These are phyloP conservation scores for Silene coronaria DNA, from an alignment of 179 eudicot genomes.

Conservation along the genomic window DNA sequence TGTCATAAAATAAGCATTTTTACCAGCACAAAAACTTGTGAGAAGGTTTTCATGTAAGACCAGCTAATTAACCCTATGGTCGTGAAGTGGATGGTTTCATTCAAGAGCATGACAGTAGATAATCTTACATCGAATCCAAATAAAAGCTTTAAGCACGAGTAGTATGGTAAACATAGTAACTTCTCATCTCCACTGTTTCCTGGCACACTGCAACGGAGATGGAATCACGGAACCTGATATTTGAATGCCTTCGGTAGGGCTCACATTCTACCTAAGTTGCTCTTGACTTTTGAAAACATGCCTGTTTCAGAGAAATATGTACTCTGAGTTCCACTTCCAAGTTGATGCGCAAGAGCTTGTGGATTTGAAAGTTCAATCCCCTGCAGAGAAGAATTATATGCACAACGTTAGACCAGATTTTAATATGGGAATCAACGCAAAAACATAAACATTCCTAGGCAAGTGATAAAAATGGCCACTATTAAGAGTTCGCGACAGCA, in stretches of 20 bases:
- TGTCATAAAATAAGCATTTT: not conserved
- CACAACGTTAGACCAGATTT: conserved; percentile 3
- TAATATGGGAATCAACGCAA: not conserved
- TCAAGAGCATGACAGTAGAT: not conserved
- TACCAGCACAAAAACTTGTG: not conserved
- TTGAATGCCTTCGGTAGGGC: conserved; percentile 10
- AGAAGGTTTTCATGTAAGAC: not conserved
- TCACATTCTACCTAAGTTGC: conserved; percentile 38
- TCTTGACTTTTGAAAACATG: conserved; percentile 88
- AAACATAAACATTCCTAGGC: not conserved
- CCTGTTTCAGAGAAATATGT: conserved; percentile 98
- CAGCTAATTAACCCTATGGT: too few relatives aligned
- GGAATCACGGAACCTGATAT: not conserved
- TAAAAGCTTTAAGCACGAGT: not conserved
- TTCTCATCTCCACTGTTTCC: not conserved
- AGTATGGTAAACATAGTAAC: not conserved
- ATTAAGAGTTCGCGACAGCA: not conserved
- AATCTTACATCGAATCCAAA: not conserved
- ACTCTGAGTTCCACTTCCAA: conserved; percentile 89
- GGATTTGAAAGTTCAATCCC: conserved; percentile 95
- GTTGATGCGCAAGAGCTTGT: conserved; percentile 83
- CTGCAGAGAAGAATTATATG: conserved; percentile 34
- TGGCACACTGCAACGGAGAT: not conserved
- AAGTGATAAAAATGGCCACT: not conserved
- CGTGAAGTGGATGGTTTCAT: not conserved